These are phyloP conservation scores for Solanum chacoense DNA, from an alignment of 305 asterid species.

Conservation along the genomic window DNA sequence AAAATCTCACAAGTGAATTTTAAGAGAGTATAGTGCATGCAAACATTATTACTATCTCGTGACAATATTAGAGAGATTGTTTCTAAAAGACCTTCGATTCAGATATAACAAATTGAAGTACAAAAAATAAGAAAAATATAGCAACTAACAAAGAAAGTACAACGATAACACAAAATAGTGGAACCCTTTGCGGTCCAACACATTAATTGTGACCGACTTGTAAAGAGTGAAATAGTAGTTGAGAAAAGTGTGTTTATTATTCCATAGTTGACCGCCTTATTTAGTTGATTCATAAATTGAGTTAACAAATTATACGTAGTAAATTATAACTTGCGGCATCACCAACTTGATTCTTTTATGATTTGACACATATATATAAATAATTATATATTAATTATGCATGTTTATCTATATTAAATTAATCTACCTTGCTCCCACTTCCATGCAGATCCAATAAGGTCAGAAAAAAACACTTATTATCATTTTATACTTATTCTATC, in stretches of 20 bases:
- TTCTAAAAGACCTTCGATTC: fast-evolving
- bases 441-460: not conserved
- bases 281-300: not conserved
- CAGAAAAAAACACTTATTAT: not conserved
- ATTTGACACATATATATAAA: not conserved
- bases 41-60: not conserved
- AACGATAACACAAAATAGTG: not conserved
- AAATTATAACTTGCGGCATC: not conserved
- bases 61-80: fast-evolving
- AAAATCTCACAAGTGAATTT: fast-evolving
- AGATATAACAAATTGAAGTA: fast-evolving
- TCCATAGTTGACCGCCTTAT: not conserved
- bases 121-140: not conserved
- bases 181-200: not conserved
- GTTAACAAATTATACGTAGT: not conserved
- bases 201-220: not conserved
- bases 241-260: not conserved
- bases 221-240: not conserved
- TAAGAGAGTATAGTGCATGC: fast-evolving
- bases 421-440: not conserved
- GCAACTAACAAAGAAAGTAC: not conserved
- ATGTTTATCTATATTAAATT: not conserved
- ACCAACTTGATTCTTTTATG: not conserved
- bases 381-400: not conserved
- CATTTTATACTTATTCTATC: not conserved